Evolutionary conservation across 345 rosid genomes (phyloP), one percentile per base, ranked within the genome.

Genomic region (Pistacia integerrima): DNA sequence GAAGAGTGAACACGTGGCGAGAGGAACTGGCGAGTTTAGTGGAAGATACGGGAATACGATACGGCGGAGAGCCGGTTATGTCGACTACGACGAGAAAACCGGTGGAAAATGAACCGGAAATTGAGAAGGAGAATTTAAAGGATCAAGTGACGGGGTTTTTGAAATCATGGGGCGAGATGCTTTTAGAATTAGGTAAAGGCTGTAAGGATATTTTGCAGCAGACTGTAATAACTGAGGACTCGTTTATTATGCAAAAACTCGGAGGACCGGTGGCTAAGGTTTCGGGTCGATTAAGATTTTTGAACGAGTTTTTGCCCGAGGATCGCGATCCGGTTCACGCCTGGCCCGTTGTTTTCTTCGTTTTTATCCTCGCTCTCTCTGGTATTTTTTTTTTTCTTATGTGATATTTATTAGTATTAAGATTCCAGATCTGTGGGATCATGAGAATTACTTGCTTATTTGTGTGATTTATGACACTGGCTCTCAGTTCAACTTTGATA

Each of bases 81-180:
- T 65, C 74, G 69, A 58, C 17, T 30, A 82, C 51, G 17, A 78
- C 64, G 63, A 25, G 70, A 72, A 82, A 48, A 1, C 77, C 61
- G 30, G 54, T 20, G 46, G 73, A 17, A 3, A 64, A 78, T 35
- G 81, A 74, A 49, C 71, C 56, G 81, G 82, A 79, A 38, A 51
- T 70, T 48, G 81, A 82, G 55, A 54, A 78, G 44, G 99, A 93
- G 90, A 87, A 84, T 62, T 79, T 90, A 64, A 90, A 73, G 79
- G 98, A 92, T 73, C 93, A 92, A 64, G 87, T 82, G 76, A 85
- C 84, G 48, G 99, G 87, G 76, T 90, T 95, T 69, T 70, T 88
- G 68, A 90, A 86, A 82, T 88, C 98, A n/a, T 95, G 99, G 99
- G 91, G 90, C 5, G 98, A 95, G 85, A 87, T 95, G 94, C 82